Percentiles rank a stretch among this genome's conserved stretches.
These are phyloP conservation scores for Mesembryanthemum crystallinum DNA, from an alignment of 148 eudicot species.

Conservation along the genomic window DNA sequence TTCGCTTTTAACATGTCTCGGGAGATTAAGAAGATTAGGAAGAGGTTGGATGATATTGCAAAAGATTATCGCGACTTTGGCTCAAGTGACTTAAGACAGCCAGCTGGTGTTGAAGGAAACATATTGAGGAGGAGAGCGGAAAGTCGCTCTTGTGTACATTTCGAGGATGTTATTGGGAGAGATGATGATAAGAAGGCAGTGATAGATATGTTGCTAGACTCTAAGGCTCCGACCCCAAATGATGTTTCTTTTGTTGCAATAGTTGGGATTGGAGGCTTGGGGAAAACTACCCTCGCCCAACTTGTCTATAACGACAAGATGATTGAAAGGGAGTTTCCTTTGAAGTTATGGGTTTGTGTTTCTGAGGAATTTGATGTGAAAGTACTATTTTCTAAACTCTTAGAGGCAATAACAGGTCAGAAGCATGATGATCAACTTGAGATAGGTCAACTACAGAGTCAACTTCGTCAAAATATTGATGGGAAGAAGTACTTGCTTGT, in stretches of 20 bases:
- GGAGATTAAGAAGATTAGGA: background rate
- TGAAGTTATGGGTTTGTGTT: conserved; percentile 35
- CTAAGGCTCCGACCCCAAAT: background rate
- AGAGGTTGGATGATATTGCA: background rate
- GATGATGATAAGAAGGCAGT: conserved; percentile 9
- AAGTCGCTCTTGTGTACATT: conserved; percentile 20
- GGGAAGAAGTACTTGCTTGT: conserved; percentile 30
- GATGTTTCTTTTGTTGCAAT: conserved; percentile 23
- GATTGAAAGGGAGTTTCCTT: conserved; percentile 17
- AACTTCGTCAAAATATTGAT: conserved; percentile 1
- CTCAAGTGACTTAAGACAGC: background rate
- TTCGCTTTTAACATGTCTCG: too few species aligned
- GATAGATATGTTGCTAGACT: background rate
- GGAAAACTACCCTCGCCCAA: conserved; percentile 36
- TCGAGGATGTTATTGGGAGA: conserved; percentile 29
- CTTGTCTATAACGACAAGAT: conserved; percentile 23
- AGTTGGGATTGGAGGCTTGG: conserved; percentile 37
- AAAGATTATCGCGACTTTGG: conserved; percentile 1
- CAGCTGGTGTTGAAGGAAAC: background rate
- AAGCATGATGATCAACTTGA: background rate
- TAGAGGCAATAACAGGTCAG: conserved; percentile 6
- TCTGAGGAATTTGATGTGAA: conserved; percentile 25
- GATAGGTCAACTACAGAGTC: conserved; percentile 16
- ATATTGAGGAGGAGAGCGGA: background rate
- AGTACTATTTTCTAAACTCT: conserved; percentile 11